A percentile compares a stretch with the other conserved stretches of the same genome.
phyloP scores from a whole-genome alignment of 169 alveolate genomes.

The Ichthyophthirius multifiliis region DNA sequence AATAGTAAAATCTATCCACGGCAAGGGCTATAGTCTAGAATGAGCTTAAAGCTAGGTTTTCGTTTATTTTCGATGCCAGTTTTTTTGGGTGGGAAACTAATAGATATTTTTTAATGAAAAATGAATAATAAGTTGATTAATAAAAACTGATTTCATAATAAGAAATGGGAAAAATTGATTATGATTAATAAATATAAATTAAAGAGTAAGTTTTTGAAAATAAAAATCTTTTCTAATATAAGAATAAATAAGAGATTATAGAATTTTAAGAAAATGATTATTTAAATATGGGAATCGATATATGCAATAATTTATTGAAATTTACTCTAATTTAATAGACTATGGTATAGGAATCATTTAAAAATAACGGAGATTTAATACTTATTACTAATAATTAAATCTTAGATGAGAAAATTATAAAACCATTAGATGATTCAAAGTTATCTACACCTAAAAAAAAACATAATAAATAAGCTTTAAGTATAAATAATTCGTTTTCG shows the following conservation, averaged over 20 bases:
- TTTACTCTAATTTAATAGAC: no score
- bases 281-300: not conserved
- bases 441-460: no score
- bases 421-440: no score
- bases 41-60: slow-evolving; percentile 19
- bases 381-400: no score
- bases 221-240: no score
- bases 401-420: no score
- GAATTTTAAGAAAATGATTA: not conserved
- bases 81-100: not conserved
- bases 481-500: no score
- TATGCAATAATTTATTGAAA: not conserved
- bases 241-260: not conserved
- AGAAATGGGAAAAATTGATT: slow-evolving; percentile 1
- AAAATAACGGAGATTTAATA: no score
- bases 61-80: not conserved
- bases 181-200: slow-evolving; percentile 5
- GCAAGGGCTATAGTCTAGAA: slow-evolving; percentile 46
- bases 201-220: not conserved
- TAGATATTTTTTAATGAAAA: not conserved
- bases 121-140: not conserved
- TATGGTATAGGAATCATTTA: no score
- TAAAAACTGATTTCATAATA: not conserved
- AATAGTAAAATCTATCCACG: not conserved
- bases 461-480: no score